phyloP scores from a whole-genome alignment of 495 filamentous ascomycete genomes.

The Penicillium egyptiacum region DNA sequence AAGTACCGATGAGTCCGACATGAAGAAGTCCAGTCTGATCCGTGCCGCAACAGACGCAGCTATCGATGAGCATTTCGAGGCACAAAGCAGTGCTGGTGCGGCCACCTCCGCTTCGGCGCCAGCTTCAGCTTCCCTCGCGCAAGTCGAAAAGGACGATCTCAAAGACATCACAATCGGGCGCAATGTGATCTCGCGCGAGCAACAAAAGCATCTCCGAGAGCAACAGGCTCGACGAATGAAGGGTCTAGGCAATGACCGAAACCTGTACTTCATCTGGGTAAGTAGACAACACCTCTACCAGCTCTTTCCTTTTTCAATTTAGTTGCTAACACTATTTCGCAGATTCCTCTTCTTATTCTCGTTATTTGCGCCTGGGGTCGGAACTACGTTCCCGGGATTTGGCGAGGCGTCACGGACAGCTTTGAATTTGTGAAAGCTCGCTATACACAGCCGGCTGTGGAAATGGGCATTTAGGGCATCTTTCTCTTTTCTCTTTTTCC shows the following conservation, averaged over 20 bases:
- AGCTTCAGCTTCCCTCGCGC: constrained; percentile 37
- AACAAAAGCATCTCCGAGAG: constrained; percentile 68
- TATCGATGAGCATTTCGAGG: constrained; percentile 66
- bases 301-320: neutral
- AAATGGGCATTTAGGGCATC: constrained; percentile 33
- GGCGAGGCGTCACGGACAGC: constrained; percentile 45
- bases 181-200: constrained; percentile 61
- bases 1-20: constrained; percentile 44
- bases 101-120: constrained; percentile 17
- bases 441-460: constrained; percentile 44
- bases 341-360: constrained; percentile 55
- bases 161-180: constrained; percentile 47
- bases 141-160: constrained; percentile 36
- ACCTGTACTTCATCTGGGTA: constrained; percentile 87
- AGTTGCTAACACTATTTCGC: constrained; percentile 23
- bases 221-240: constrained; percentile 76
- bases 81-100: constrained; percentile 46
- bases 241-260: constrained; percentile 69
- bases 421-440: constrained; percentile 48
- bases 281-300: constrained; percentile 24
- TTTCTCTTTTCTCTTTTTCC: constrained; percentile 19
- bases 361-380: constrained; percentile 64
- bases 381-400: constrained; percentile 57
- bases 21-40: constrained; percentile 61
- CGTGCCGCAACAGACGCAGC: constrained; percentile 64